These are phyloP conservation scores for Gossypium aridum DNA, from an alignment of 441 rosid species.

Conservation along the genomic window DNA sequence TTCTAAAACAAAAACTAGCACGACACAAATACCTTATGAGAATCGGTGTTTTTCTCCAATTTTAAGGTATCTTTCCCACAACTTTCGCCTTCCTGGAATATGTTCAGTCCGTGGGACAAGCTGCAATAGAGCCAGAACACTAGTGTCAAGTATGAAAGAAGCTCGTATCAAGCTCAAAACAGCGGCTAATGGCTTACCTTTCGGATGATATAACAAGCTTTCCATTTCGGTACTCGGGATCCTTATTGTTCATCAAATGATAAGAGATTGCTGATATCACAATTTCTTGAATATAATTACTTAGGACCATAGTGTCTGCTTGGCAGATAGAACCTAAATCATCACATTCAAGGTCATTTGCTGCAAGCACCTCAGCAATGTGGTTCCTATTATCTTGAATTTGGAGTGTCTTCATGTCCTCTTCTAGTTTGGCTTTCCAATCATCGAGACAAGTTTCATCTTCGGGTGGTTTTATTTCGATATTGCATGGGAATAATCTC, in stretches of 20 bases:
- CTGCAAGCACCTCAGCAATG: conserved; percentile 81
- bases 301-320: conserved; percentile 65
- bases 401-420: conserved; percentile 83
- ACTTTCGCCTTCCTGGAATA: conserved; percentile 73
- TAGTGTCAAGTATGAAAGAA: conserved; percentile 1
- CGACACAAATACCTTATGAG: conserved; percentile 41
- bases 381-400: conserved; percentile 90
- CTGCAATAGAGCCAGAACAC: conserved; percentile 34
- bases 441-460: conserved; percentile 67
- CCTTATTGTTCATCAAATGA: conserved; percentile 69
- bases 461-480: conserved; percentile 78
- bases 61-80: conserved; percentile 52
- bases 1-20: neutral
- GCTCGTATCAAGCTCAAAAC: too few species aligned
- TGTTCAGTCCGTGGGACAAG: conserved; percentile 82
- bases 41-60: conserved; percentile 57
- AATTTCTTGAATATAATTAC: conserved; percentile 81
- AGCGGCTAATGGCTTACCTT: conserved; percentile 30
- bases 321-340: conserved; percentile 78
- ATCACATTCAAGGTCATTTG: conserved; percentile 84
- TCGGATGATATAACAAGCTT: conserved; percentile 85
- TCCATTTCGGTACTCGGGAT: conserved; percentile 88
- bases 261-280: conserved; percentile 83
- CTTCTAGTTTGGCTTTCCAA: conserved; percentile 88
- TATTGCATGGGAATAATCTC: conserved; percentile 64